phyloP scores from a whole-genome alignment of 306 rosid species.

The Myrica gale region DNA sequence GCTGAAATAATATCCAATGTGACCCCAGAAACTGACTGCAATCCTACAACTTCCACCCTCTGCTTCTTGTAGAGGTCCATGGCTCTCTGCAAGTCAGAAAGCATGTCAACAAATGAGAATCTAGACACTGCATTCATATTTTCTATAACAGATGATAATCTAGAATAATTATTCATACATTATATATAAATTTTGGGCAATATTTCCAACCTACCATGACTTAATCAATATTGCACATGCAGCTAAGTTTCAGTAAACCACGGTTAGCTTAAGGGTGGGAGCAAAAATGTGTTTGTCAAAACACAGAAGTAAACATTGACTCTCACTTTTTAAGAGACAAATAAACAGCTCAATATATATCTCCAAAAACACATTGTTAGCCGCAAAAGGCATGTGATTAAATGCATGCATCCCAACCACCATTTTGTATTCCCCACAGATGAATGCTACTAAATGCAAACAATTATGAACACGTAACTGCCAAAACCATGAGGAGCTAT shows the following conservation, averaged over 20 bases:
- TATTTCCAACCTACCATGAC: background rate
- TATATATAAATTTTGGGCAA: background rate
- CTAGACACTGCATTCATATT: constrained; percentile 18
- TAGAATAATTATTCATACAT: constrained; percentile 18
- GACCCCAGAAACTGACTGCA: constrained; percentile 28
- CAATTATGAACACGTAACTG: background rate
- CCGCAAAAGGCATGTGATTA: background rate
- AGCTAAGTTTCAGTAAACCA: background rate
- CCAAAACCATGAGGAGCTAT: background rate
- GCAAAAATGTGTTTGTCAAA: background rate
- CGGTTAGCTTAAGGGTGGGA: background rate
- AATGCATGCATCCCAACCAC: background rate
- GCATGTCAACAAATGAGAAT: constrained; percentile 24
- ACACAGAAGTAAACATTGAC: background rate
- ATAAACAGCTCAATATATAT: background rate
- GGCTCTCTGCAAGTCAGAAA: constrained; percentile 63
- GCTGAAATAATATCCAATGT: constrained; percentile 43
- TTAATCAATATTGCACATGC: background rate
- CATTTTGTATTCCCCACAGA: background rate
- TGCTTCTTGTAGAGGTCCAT: constrained; percentile 79
- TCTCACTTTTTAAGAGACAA: background rate
- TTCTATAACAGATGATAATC: constrained; percentile 18
- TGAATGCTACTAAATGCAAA: background rate
- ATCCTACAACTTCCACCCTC: constrained; percentile 44
- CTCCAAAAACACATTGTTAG: background rate